These are phyloP conservation scores for Cucurbita moschata DNA, from an alignment of 306 rosid species.

Conservation along the genomic window DNA sequence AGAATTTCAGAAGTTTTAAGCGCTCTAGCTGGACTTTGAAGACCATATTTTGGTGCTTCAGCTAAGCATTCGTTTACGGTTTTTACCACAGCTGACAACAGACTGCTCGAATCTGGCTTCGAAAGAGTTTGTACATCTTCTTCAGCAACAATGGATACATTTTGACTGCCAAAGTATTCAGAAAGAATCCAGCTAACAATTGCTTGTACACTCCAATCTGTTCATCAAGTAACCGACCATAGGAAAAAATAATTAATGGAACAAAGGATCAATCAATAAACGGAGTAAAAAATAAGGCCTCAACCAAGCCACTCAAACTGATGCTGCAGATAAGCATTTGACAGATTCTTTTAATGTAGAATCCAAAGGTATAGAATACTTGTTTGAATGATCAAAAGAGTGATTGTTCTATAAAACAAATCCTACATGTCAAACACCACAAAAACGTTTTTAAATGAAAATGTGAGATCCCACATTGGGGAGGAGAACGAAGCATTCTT, in stretches of 20 bases:
- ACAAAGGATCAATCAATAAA: not conserved
- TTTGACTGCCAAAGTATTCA: constrained; percentile 44
- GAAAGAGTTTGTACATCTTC: constrained; percentile 57
- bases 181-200: constrained; percentile 62
- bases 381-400: not conserved
- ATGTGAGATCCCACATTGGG: not conserved
- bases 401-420: not conserved
- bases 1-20: constrained; percentile 51
- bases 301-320: not conserved
- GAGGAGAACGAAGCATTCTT: no score
- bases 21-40: constrained; percentile 36
- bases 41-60: constrained; percentile 51
- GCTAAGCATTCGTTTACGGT: constrained; percentile 66
- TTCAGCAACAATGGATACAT: constrained; percentile 69
- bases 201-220: constrained; percentile 93
- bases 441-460: not conserved
- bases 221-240: constrained; percentile 17
- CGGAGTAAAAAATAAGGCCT: not conserved
- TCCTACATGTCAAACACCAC: not conserved
- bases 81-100: constrained; percentile 45
- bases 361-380: not conserved
- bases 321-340: not conserved
- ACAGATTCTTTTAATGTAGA: not conserved
- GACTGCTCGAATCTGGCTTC: constrained; percentile 36
- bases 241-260: constrained; percentile 13